Conservation (phyloP, 2,329 filamentous ascomycete genomes). For the Plenodomus tracheiphilus region DNA sequence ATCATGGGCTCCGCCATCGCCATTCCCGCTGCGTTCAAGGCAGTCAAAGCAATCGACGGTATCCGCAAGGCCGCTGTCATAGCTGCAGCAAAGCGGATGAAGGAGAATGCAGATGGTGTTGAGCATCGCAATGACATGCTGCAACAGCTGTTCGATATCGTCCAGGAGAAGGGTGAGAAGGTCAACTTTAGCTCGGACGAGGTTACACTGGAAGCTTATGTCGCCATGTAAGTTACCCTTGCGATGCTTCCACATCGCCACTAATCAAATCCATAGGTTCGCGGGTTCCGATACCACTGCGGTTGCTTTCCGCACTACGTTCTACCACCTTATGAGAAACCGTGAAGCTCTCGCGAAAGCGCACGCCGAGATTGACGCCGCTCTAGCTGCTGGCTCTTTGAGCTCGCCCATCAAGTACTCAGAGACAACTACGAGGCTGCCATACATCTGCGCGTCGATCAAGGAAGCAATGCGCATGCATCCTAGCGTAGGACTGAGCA, state of each 20-base stretch:
- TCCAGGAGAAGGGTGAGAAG: conserved; percentile 33
- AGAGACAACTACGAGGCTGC: conserved; percentile 27
- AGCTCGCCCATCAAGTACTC: conserved; percentile 12
- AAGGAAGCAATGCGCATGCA: conserved; percentile 51
- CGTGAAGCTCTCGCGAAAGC: conserved; percentile 14
- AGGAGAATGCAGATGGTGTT: conserved; percentile 6
- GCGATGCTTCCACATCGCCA: not conserved
- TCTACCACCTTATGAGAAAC: conserved; percentile 46
- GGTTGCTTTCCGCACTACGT: conserved; percentile 34
- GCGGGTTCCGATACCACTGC: conserved; percentile 45
- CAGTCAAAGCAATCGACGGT: conserved; percentile 16
- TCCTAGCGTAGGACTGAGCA: conserved; percentile 29
- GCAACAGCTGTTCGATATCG: conserved; percentile 35
- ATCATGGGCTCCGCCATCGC: conserved; percentile 7
- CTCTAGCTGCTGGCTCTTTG: conserved; percentile 7
- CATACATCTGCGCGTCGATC: conserved; percentile 50
- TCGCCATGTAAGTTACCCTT: conserved; percentile 29
- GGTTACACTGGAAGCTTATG: conserved; percentile 29
- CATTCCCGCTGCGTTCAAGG: conserved; percentile 23
- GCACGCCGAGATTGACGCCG: conserved; percentile 21
- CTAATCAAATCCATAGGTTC: conserved; percentile 14
- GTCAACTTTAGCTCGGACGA: conserved; percentile 35
- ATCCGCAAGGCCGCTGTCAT: conserved; percentile 12
- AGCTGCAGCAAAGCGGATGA: conserved; percentile 9
- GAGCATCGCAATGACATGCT: conserved; percentile 31